phyloP scores from a whole-genome alignment of 2,329 filamentous ascomycete species.

The Falciphora oryzae region DNA sequence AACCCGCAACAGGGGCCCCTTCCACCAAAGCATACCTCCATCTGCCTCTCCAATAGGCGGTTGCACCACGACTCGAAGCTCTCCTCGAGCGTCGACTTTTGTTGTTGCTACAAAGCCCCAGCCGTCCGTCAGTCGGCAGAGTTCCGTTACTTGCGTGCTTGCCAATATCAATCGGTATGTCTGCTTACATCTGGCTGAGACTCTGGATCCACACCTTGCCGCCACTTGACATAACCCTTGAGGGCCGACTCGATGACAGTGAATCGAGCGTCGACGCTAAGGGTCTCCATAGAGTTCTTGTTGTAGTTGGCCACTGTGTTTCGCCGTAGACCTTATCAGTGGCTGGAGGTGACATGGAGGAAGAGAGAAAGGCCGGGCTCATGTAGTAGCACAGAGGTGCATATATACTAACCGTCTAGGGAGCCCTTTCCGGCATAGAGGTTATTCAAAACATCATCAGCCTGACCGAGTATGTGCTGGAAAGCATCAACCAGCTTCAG shows the following conservation, averaged over 20 bases:
- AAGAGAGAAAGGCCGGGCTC: neutral
- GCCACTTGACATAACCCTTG: slow-evolving; percentile 85
- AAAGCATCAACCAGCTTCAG: slow-evolving; percentile 80
- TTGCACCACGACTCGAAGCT: slow-evolving; percentile 68
- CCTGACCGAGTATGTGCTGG: slow-evolving; percentile 75
- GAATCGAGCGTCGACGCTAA: slow-evolving; percentile 83
- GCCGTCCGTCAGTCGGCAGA: neutral
- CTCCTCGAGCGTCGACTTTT: slow-evolving; percentile 52
- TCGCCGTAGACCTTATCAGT: slow-evolving; percentile 10
- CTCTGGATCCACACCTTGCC: slow-evolving; percentile 21
- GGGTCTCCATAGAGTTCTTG: slow-evolving; percentile 64
- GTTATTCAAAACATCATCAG: slow-evolving; percentile 66
- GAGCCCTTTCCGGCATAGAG: slow-evolving; percentile 66
- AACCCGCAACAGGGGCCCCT: neutral
- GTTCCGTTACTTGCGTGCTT: neutral
- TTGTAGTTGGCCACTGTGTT: slow-evolving; percentile 49
- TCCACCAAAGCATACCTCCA: slow-evolving; percentile 44
- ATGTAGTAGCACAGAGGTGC: neutral
- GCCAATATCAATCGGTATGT: neutral
- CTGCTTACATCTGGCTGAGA: slow-evolving; percentile 22
- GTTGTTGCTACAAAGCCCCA: slow-evolving; percentile 32
- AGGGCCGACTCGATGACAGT: slow-evolving; percentile 83
- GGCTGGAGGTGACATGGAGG: neutral
- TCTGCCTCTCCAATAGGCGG: slow-evolving; percentile 61
- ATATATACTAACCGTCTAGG: slow-evolving; percentile 52